Evolutionary conservation across 2,329 filamentous ascomycete genomes (phyloP), one percentile per base, ranked within the genome.

Genomic region (Colletotrichum liriopes): DNA sequence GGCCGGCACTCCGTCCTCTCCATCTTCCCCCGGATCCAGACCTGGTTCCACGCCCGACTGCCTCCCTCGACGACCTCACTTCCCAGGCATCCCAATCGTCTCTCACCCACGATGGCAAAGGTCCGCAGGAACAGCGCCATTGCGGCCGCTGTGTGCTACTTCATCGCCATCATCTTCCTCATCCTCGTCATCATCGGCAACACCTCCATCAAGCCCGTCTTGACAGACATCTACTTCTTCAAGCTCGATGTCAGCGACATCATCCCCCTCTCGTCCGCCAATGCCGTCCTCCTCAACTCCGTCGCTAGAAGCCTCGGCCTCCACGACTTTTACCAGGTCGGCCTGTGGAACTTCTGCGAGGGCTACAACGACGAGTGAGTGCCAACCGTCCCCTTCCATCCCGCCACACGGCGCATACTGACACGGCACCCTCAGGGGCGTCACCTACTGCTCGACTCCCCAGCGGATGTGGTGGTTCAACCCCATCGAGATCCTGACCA

Each of bases 321-420:
- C 60, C 94, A 97, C 80, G 96, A 98, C 82, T 98, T 97, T 83
- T 98, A 98, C 82, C 93, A 95, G 77, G 93, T 97, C 37, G 95
- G 95, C 7, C 84, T 98, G 51, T 98, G 96, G 96, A 93, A 92
- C 72, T 98, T 93, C 81, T 98, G 96, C 82, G 94, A 97, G 81
- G 95, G 95, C 26, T 97, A 95, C 81, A 85, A 90, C 67, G 87
- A 89, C 76, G 86, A 92, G 82, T 89, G 79, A 66, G 86, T 80
- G 11, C 47, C 60, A 47, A 37, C 14, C 14, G 7, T 5, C 35
- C 6, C 23, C 47, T 23, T 11, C 29, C 43, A 11, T 29, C 3
- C 47, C 37, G 12, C n/a, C 4, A 0, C 78, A 85, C 14, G 86
- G 84, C 3, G 84, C 91, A 14, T 26, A 88, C 91, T 73, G 87